Evolutionary conservation across 805 yeast species (phyloP), one percentile per base, ranked within the genome.

Genomic region (Candida chilensis): DNA sequence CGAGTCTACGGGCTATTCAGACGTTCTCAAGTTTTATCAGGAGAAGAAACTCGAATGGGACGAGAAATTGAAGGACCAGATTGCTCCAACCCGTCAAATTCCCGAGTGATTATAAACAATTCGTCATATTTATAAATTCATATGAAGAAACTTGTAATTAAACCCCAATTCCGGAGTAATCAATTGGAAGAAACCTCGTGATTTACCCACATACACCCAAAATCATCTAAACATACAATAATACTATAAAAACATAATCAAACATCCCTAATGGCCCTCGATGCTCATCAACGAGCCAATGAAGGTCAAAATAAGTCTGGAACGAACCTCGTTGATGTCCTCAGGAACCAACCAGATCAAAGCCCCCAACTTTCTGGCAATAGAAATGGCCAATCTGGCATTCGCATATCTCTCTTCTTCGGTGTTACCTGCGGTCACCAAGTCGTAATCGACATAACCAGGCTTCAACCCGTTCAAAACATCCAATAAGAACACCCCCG

Each of bases 301-400:
- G 54, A 92, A 92, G 1, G 97, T 87, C 53, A 87, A 72, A 34
- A 92, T 83, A 62, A 92, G 77, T 56, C 97, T 77, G 27, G 95
- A 72, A 59, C 97, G 82, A 27, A 92, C 96, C 62, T 90, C 97
- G 47, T 79, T 83, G 48, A 92, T 92, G 62, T 92, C 98, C 57
- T 92, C 98, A n/a, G 98, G 98, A n/a, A 92, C 96, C 44, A 92
- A 71, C 96, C 96, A 92, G 48, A 92, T 92, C 52, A 92, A 74
- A 24, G 96, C 98, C 38, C 98, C 98, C 44, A 92, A 64, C 59
- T 92, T 92, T 71, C 98, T 82, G 20, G 98, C 98, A 48, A 92
- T 92, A 2, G 97, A 92, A 52, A 92, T 92, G 14, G 98, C 98
- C 53, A 92, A 72, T 64, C 85, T 82, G 14, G 97, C 98, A 53